A percentile compares a stretch with the other conserved stretches of the same genome.
Conservation (phyloP, 192 early-diverging fungal species). For the Allomyces arbusculus region DNA sequence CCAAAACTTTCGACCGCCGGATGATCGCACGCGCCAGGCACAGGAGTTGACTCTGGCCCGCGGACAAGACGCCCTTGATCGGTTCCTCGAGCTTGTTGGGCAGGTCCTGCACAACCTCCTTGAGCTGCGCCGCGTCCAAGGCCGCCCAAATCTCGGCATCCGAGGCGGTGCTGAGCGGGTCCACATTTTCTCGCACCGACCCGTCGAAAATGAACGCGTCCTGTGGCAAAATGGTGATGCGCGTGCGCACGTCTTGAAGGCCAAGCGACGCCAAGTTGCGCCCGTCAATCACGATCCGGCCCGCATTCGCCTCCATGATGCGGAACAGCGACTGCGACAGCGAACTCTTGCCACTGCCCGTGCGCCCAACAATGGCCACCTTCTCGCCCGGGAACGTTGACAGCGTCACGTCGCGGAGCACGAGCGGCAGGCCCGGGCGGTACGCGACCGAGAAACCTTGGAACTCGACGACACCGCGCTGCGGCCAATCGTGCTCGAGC, state of each 20-base stretch:
- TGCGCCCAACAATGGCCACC: slow-evolving; percentile 71
- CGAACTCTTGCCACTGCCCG: slow-evolving; percentile 60
- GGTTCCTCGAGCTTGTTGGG: not conserved
- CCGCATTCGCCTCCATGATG: slow-evolving; percentile 48
- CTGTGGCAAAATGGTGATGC: slow-evolving; percentile 65
- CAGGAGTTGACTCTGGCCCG: slow-evolving; percentile 36
- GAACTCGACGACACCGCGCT: slow-evolving; percentile 44
- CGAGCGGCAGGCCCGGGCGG: slow-evolving; percentile 43
- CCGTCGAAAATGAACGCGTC: slow-evolving; percentile 20
- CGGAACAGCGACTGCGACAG: slow-evolving; percentile 55
- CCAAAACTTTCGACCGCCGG: slow-evolving; percentile 15
- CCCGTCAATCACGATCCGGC: slow-evolving; percentile 49
- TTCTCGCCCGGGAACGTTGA: slow-evolving; percentile 48
- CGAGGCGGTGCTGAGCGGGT: slow-evolving; percentile 27
- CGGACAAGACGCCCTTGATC: not conserved
- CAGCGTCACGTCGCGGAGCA: slow-evolving; percentile 59
- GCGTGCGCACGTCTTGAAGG: slow-evolving; percentile 47
- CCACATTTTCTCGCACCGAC: slow-evolving; percentile 32
- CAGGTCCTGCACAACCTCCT: not conserved
- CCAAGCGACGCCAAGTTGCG: slow-evolving; percentile 47
- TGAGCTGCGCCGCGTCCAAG: slow-evolving; percentile 23
- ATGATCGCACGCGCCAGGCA: slow-evolving; percentile 30
- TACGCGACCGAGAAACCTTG: slow-evolving; percentile 55
- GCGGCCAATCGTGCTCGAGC: slow-evolving; percentile 39
- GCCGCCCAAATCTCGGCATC: slow-evolving; percentile 51